Evolutionary conservation across 2,329 filamentous ascomycete species (phyloP).

Genomic region (Alternaria solani): DNA sequence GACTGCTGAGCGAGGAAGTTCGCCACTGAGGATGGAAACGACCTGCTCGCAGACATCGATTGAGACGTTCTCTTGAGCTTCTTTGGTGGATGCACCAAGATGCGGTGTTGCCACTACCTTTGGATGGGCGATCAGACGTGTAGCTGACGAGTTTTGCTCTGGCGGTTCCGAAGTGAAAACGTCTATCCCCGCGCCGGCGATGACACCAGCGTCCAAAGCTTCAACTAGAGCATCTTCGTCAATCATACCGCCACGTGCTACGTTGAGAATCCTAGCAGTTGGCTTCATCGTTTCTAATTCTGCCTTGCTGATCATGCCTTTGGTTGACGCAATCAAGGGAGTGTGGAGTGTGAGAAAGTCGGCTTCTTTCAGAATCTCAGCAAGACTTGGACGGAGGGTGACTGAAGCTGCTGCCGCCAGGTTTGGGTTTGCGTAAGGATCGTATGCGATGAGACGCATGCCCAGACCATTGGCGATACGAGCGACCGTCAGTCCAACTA

Average conservation of each 20-base stretch:
- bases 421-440: conserved; percentile 79
- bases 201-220: conserved; percentile 73
- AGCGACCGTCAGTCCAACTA: conserved; percentile 79
- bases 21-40: conserved; percentile 74
- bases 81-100: conserved; percentile 78
- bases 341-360: conserved; percentile 86
- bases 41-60: conserved; percentile 85
- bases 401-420: conserved; percentile 74
- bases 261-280: conserved; percentile 78
- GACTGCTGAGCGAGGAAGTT: conserved; percentile 77
- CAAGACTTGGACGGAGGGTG: conserved; percentile 64
- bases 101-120: conserved; percentile 82
- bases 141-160: conserved; percentile 65
- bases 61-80: conserved; percentile 85
- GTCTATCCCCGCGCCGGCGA: conserved; percentile 80
- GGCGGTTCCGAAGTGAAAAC: conserved; percentile 82
- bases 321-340: conserved; percentile 77
- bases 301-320: conserved; percentile 72
- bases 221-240: conserved; percentile 76
- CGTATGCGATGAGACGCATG: conserved; percentile 77
- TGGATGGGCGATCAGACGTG: conserved; percentile 70
- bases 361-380: conserved; percentile 68
- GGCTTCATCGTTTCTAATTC: conserved; percentile 77
- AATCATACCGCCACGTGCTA: conserved; percentile 80
- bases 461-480: conserved; percentile 79